Evolutionary conservation across 2,329 filamentous ascomycete genomes (phyloP), one percentile per base, ranked within the genome.

Genomic region (Aspergillus sp.): DNA sequence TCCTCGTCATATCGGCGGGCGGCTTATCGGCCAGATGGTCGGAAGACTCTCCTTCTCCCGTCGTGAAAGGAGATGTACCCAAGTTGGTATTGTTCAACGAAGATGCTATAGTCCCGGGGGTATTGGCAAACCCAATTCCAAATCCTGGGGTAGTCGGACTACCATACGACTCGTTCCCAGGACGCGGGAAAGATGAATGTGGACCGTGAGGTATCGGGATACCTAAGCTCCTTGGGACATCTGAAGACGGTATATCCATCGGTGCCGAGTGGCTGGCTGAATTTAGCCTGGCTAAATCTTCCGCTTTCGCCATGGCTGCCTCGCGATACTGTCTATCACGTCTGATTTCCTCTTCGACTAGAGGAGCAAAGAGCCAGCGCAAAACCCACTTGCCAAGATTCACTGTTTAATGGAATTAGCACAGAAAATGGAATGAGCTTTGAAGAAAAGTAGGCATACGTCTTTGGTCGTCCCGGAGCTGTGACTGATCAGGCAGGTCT

Each of bases 361-460:
- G 74, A 43, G 86, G 86, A 7, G 85, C 83, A 69, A 98, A 98
- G 0, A 98, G 76, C 65, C 96, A 95, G 30, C 93, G 82, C 47
- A 98, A 71, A 37, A 97, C 82, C 93, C 93, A 98, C 73, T 95
- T 95, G 7, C 93, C 93, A 37, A 97, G 81, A 59, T 95, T 97
- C 65, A 97, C 88, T 93, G 51, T 27, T 11, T 49, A 28, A 19
- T 19, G 19, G 19, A 45, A 42, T 45, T 19, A 37, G 37, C 31
- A 52, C 37, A 7, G 33, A 10, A 19, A 19, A 26, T 13, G 28
- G 31, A 10, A 13, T n/a, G 28, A 33, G 41, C 6, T 6, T 27
- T 39, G 2, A 7, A 33, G 27, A 4, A 35, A 31, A 11, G 6
- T 1, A 28, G 4, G 65, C 83, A 60, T 77, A 91, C 88, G 95